These are phyloP conservation scores for Phoma sp. DNA, from an alignment of 2,329 filamentous ascomycete genomes.

Conservation along the genomic window DNA sequence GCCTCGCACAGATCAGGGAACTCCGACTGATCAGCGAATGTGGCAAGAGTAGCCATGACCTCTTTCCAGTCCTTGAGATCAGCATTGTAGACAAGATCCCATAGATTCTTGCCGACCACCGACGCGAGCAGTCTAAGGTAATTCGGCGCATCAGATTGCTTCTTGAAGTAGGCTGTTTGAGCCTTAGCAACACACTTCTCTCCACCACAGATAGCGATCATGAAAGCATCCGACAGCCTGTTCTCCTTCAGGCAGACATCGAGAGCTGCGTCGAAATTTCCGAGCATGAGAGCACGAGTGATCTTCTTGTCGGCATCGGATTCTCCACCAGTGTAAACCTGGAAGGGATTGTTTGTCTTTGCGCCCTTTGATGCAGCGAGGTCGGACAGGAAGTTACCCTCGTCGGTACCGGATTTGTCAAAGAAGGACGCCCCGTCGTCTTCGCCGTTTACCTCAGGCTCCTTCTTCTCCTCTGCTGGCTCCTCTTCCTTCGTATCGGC, in stretches of 20 bases:
- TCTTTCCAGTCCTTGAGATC: conserved; percentile 95
- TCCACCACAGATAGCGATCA: conserved; percentile 96
- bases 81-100: conserved; percentile 97
- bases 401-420: conserved; percentile 73
- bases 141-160: conserved; percentile 81
- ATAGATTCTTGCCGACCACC: conserved; percentile 93
- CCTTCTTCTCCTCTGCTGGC: conserved; percentile 31
- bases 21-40: conserved; percentile 87
- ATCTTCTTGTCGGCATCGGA: conserved; percentile 83
- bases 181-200: conserved; percentile 94
- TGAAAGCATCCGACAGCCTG: conserved; percentile 92
- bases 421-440: conserved; percentile 68
- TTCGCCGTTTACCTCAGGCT: conserved; percentile 53
- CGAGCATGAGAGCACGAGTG: conserved; percentile 85
- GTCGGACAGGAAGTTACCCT: conserved; percentile 85
- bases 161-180: conserved; percentile 86
- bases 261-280: conserved; percentile 87
- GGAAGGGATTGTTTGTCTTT: conserved; percentile 93
- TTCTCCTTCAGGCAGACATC: conserved; percentile 88
- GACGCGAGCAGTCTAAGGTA: conserved; percentile 90
- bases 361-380: conserved; percentile 87
- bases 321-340: conserved; percentile 84
- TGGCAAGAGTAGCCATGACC: conserved; percentile 93
- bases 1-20: conserved; percentile 96
- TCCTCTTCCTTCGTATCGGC: conserved; percentile 59